phyloP scores from a whole-genome alignment of 257 asterid genomes.

The Rauvolfia tetraphylla region DNA sequence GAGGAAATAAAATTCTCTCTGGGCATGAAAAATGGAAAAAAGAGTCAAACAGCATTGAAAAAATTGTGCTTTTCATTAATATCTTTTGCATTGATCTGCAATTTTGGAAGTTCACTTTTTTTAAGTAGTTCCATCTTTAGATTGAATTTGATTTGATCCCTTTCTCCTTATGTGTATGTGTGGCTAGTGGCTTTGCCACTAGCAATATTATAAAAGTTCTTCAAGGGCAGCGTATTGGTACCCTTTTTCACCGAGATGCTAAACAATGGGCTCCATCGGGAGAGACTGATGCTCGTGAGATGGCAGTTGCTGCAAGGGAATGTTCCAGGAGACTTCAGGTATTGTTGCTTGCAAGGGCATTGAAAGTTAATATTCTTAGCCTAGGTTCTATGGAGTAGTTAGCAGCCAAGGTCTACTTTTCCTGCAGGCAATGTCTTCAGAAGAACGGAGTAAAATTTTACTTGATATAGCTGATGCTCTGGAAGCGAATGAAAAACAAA shows the following conservation, averaged over 20 bases:
- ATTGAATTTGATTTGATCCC: background rate
- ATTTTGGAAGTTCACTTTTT: background rate
- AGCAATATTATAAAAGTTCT: slow-evolving; percentile 59
- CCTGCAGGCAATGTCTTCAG: slow-evolving; percentile 53
- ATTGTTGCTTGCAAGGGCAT: background rate
- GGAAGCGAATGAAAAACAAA: slow-evolving; percentile 44
- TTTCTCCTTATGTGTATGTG: slow-evolving; percentile 10
- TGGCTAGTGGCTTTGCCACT: slow-evolving; percentile 55
- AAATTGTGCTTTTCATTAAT: no score
- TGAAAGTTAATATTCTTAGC: background rate
- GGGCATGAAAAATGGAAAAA: no score
- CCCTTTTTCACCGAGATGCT: slow-evolving; percentile 75
- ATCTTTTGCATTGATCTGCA: background rate
- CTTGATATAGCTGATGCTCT: slow-evolving; percentile 59
- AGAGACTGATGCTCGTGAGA: slow-evolving; percentile 49
- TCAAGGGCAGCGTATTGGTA: slow-evolving; percentile 61
- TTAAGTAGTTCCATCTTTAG: background rate
- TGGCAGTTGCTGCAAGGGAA: slow-evolving; percentile 83
- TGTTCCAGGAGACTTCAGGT: slow-evolving; percentile 72
- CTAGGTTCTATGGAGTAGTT: background rate
- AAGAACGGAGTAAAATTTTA: slow-evolving; percentile 67
- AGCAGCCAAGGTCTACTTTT: slow-evolving; percentile 12
- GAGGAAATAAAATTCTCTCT: no score
- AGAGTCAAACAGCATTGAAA: no score
- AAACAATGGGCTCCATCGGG: slow-evolving; percentile 44